Base-by-base conservation (phyloP, 176 grass and related monocot species). In the Pharus latifolius region DNA sequence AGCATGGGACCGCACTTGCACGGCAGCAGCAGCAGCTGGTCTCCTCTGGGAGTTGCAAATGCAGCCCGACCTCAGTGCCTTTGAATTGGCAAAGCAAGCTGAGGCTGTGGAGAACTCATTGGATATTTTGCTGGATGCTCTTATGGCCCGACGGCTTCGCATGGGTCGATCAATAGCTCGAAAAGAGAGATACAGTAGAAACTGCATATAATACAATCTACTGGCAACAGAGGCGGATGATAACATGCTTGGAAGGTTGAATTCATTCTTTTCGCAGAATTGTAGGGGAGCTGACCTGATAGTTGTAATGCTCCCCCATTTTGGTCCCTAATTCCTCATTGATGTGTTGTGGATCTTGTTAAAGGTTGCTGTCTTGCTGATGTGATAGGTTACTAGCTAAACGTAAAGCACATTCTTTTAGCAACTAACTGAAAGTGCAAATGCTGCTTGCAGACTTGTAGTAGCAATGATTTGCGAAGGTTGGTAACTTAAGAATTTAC, bases 1-100 rank as follows among this genome's bases (percentile, higher is more conserved):
- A 27, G 74, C 84, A 35, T 98, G 89, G 94, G 94, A 98, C 70
- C 77, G 83, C 34, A 93, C 94, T 53, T 92, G 94, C 63, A 93
- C 89, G 0, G 89, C 94, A 1, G 89, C 94, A 30, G 94, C 94
- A 28, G 87, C 84, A 48, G 80, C 89, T 37, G 89, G 94, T 10
- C 80, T 98, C 29, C 86, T 98, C 5, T 92, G 65, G 23, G 94
- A 98, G 65, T 27, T 98, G 78, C 69, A 85, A 33, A 24, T 78
- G 52, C 73, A 56, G 46, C 42, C 80, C 61, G 71, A 89, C 40
- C 78, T 93, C 46, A 56, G 49, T 3, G 27, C 28, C 20, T 68
- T 83, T 49, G 78, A 65, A 14, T 80, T 98, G 28, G 94, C 85
- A 67, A 90, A 90, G 68, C 86, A 92, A 64, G 83, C 94, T 5